These are phyloP conservation scores for Trametes coccinea DNA, from an alignment of 768 basidiomycete species.

Conservation along the genomic window DNA sequence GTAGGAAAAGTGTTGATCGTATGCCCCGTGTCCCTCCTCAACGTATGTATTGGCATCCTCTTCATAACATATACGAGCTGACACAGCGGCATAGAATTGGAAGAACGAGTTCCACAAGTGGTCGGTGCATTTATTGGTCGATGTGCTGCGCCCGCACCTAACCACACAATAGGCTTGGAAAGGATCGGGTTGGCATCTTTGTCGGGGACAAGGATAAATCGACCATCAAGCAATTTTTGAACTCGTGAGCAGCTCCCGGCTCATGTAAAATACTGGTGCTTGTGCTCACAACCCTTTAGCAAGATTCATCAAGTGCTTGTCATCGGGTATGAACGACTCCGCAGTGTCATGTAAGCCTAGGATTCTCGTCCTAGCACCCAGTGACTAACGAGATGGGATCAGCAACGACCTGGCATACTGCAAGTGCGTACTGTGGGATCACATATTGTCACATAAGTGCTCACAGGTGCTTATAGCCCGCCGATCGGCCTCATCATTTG, in stretches of 20 bases:
- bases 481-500: constrained; percentile 93
- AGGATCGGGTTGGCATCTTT: constrained; percentile 57
- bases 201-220: constrained; percentile 59
- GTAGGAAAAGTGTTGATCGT: constrained; percentile 88
- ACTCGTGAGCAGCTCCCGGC: constrained; percentile 51
- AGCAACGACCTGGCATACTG: constrained; percentile 62
- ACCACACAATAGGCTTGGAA: constrained; percentile 45
- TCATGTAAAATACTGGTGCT: neutral
- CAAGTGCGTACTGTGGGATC: constrained; percentile 45
- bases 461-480: constrained; percentile 49
- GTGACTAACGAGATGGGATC: neutral
- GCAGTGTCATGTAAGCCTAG: constrained; percentile 70
- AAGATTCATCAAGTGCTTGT: constrained; percentile 83
- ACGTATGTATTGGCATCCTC: constrained; percentile 44
- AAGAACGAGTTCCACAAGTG: constrained; percentile 94
- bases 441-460: neutral
- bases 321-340: constrained; percentile 91
- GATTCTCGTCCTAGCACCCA: neutral
- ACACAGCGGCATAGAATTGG: constrained; percentile 75
- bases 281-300: constrained; percentile 37
- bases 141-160: constrained; percentile 22
- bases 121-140: constrained; percentile 36
- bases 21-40: constrained; percentile 89
- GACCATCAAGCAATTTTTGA: constrained; percentile 68
- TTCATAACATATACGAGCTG: neutral